Base-by-base conservation (phyloP, 1,284 basidiomycete species). In the Cryptococcus sp. region DNA sequence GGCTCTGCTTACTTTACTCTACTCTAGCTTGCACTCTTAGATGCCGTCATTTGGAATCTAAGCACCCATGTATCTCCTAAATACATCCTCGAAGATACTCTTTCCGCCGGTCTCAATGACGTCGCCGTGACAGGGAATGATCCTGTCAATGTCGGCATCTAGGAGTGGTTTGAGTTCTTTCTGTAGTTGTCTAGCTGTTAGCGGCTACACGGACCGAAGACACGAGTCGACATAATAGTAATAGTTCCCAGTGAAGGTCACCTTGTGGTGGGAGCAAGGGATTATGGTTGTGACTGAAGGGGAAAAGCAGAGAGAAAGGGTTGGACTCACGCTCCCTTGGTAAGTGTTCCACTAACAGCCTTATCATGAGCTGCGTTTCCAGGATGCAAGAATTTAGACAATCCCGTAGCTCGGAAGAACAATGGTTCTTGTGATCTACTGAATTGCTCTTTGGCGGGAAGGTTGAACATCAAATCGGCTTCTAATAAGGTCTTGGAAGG, bases 101-200 rank as follows among this genome's bases (percentile, higher is more conserved):
- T 86, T 86, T 0, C 81, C 90, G 5, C 81, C 80, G 0, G 76
- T 81, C 71, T 91, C 88, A 52, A 93, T 87, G 18, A 91, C 86
- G 60, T 91, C 87, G 16, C 71, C 93, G 72, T 97, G 93, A 66
- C 91, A 94, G 44, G 90, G 89, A 53, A 97, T 91, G 66, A 98
- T 87, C 42, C 87, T 79, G 25, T 88, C 82, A 70, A 91, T 93
- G 62, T 93, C 85, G n/a, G 66, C 68, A 2, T 60, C 57, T 19
- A 56, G 49, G 58, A 74, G 69, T 7, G 72, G 67, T 32, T 53
- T 46, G 9, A 74, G 44, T 49, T 74, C 63, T 40, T 55, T 58
- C 48, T 63, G 60, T 3, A 66, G 45, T 23, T 64, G 46, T 1
- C 70, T 72, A 45, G 24, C 36, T 14, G 7, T 13, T 10, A 47